Percentiles rank a stretch among this genome's conserved stretches.
Conservation (phyloP, 257 asterid species). For the Vinca minor region DNA sequence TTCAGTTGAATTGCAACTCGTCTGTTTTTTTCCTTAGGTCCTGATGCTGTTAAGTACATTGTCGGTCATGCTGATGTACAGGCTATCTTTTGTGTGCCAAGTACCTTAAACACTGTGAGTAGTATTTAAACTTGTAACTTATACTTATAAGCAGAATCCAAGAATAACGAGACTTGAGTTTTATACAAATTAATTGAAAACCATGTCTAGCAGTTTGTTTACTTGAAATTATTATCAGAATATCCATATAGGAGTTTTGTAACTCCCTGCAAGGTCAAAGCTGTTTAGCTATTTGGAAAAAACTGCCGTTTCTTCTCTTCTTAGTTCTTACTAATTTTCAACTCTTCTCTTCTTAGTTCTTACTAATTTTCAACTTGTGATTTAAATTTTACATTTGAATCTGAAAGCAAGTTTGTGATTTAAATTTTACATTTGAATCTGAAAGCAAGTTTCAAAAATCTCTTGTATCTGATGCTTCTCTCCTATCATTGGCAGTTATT, state of each 20-base stretch:
- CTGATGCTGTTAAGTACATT: constrained; percentile 90
- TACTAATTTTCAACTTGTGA: not conserved
- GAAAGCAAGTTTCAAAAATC: not conserved
- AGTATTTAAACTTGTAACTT: no score
- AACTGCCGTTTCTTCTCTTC: not conserved
- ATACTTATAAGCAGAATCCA: no score
- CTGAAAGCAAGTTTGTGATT: no score
- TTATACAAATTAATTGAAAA: not conserved
- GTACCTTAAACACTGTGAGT: constrained; percentile 76
- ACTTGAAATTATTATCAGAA: not conserved
- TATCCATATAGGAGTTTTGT: not conserved
- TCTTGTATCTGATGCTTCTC: constrained; percentile 7
- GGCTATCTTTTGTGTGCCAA: constrained; percentile 82
- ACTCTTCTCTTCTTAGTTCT: no score
- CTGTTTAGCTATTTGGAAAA: not conserved
- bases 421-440: no score
- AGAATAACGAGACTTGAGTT: not conserved
- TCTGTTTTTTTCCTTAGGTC: constrained; percentile 44
- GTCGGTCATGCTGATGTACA: constrained; percentile 70
- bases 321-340: not conserved
- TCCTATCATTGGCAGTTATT: constrained; percentile 49
- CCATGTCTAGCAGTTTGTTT: not conserved
- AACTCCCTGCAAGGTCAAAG: not conserved
- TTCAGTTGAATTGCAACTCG: constrained; percentile 16
- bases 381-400: constrained; percentile 9